phyloP scores from a whole-genome alignment of 805 yeast species.

The Pichia kluyveri region DNA sequence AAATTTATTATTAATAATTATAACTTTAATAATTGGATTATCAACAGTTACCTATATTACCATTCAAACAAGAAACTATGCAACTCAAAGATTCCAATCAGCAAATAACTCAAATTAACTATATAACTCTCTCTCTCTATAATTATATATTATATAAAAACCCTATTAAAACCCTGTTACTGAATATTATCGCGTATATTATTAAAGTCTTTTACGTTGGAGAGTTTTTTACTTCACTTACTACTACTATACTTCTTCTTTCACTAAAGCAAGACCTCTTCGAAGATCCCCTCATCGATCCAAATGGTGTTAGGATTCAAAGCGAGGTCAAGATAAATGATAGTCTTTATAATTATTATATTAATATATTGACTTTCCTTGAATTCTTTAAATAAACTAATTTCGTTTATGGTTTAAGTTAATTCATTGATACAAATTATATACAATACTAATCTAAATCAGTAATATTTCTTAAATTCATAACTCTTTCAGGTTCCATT shows the following conservation, averaged over 20 bases:
- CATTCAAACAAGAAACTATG: constrained; percentile 20
- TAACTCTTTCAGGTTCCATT: constrained; percentile 14
- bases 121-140: too few species aligned
- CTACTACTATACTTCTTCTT: too few species aligned
- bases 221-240: too few species aligned
- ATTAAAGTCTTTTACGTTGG: too few species aligned
- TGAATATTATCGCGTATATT: too few species aligned
- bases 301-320: constrained; percentile 38
- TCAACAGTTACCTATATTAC: constrained; percentile 32
- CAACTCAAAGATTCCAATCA: background rate
- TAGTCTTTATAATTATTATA: background rate
- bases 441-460: constrained; percentile 8
- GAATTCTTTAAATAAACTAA: constrained; percentile 1
- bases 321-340: constrained; percentile 35
- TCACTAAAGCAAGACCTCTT: constrained; percentile 28
- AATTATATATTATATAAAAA: too few species aligned
- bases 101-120: too few species aligned
- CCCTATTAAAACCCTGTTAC: too few species aligned
- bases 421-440: background rate
- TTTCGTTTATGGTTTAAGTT: constrained; percentile 4
- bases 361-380: background rate
- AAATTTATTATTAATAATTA: constrained; percentile 29
- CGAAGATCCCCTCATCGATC: constrained; percentile 37
- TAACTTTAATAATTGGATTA: constrained; percentile 37
- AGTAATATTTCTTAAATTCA: constrained; percentile 6